phyloP scores from a whole-genome alignment of 139 green algal genomes.

The Klebsormidium nitens region DNA sequence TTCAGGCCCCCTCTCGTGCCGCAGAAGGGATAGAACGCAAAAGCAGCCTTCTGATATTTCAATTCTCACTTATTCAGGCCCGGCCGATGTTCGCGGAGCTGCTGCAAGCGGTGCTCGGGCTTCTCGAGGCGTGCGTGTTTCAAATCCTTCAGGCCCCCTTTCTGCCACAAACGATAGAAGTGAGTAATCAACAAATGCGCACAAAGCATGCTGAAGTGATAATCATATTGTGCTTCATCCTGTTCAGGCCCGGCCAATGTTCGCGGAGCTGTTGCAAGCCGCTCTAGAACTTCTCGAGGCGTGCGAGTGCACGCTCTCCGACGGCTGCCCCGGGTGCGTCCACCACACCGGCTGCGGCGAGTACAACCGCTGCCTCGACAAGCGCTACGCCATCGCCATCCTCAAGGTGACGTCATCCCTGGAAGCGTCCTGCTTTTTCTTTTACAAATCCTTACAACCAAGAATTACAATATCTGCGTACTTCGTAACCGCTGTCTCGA shows the following conservation, averaged over 20 bases:
- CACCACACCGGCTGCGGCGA: slow-evolving; percentile 74
- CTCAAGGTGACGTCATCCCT: too few relatives aligned
- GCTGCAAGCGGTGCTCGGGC: background rate
- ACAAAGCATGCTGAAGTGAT: background rate
- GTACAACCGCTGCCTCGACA: slow-evolving; percentile 76
- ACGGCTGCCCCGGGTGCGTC: slow-evolving; percentile 81
- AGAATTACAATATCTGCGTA: slow-evolving; percentile 64
- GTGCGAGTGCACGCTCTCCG: slow-evolving; percentile 59
- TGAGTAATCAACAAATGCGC: background rate
- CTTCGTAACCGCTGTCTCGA: slow-evolving; percentile 76
- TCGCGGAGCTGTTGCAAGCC: slow-evolving; percentile 57
- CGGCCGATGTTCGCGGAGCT: slow-evolving; percentile 34
- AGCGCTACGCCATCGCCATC: slow-evolving; percentile 40
- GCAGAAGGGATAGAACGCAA: background rate
- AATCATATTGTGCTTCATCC: background rate
- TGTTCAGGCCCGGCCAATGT: slow-evolving; percentile 55
- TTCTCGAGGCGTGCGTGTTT: background rate
- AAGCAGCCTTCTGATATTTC: background rate
- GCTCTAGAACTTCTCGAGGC: slow-evolving; percentile 63
- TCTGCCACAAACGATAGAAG: background rate
- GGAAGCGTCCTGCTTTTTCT: too few relatives aligned
- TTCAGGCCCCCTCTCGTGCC: background rate
- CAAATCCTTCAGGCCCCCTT: background rate
- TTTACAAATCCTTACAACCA: too few relatives aligned
- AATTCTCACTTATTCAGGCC: slow-evolving; percentile 36